Evolutionary conservation across 1,284 basidiomycete species (phyloP).

Genomic region (Butyriboletus appendiculatus): DNA sequence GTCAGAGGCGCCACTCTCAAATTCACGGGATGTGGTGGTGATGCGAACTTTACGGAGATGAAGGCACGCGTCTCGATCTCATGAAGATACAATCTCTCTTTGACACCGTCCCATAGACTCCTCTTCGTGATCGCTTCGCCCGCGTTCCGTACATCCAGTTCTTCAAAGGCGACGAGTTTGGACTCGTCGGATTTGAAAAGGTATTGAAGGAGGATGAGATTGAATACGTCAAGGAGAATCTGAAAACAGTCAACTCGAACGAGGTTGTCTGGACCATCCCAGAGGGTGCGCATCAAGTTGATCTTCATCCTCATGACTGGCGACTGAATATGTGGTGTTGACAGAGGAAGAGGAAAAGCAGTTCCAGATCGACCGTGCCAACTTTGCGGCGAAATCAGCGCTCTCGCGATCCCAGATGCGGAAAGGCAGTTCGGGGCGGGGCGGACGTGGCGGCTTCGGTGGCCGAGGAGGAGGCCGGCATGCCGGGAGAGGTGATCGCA

Average conservation of each 20-base stretch:
- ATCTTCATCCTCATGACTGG: background rate
- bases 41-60: constrained; percentile 68
- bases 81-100: background rate
- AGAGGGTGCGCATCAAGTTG: constrained; percentile 46
- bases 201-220: constrained; percentile 68
- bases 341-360: constrained; percentile 63
- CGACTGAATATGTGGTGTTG: background rate
- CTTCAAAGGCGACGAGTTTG: constrained; percentile 59
- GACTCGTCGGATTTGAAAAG: constrained; percentile 75
- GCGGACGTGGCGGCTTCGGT: constrained; percentile 46
- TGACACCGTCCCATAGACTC: constrained; percentile 45
- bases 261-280: constrained; percentile 62
- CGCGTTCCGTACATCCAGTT: constrained; percentile 76
- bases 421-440: constrained; percentile 30
- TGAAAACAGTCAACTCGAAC: constrained; percentile 62
- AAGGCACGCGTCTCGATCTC: constrained; percentile 47
- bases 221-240: constrained; percentile 57
- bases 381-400: constrained; percentile 57
- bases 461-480: constrained; percentile 44
- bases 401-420: constrained; percentile 38
- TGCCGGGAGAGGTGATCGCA: constrained; percentile 28
- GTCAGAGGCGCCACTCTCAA: constrained; percentile 74
- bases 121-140: constrained; percentile 78
- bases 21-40: constrained; percentile 70
- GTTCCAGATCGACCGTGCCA: constrained; percentile 72